Base-by-base conservation (phyloP, 2,329 filamentous ascomycete genomes). In the Oidium heveae region DNA sequence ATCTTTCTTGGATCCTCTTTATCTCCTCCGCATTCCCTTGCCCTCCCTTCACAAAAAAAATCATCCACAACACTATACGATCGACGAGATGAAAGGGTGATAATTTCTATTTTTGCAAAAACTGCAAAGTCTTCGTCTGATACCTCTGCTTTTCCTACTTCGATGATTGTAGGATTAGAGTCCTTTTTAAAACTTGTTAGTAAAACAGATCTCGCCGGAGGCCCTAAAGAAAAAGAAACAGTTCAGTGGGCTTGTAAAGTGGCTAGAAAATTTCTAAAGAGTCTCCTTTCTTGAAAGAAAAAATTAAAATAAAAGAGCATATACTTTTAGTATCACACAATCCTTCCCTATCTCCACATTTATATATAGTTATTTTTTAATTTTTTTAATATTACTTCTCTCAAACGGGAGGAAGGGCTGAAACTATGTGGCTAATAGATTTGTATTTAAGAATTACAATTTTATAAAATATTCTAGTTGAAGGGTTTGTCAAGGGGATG, bases 161-260 rank as follows among this genome's bases (percentile, higher is more conserved):
- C 81, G 56, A 74, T 95, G 58, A 77, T 81, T 5, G 77, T 77
- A 55, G 84, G 85, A 0, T 63, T 95, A 59, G 79, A 84, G 57
- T 93, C 82, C 66, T 91, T 94, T 63, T 63, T 96, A 54, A 77
- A 78, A 63, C 75, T 82, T 47, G 74, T 95, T 16, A 71, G 75
- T 4, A 83, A 80, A 64, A 82, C 80, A 0, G 68, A 76, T 61
- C 67, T 78, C 58, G 65, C 74, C 46, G 67, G 69, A 15, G 68
- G 69, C 6, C 74, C 72, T 61, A 68, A 68, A 58, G 70, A 76
- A 54, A 68, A 67, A 54, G 71, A 68, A 58, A 69, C 66, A 57
- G 61, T 80, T 9, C 70, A 66, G 61, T 71, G 69, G 62, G 69
- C 66, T 2, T 75, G 72, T 60, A 69, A 68, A 57, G 63, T 67